Base-by-base conservation (phyloP, 768 basidiomycete genomes). In the Calocybe indica region DNA sequence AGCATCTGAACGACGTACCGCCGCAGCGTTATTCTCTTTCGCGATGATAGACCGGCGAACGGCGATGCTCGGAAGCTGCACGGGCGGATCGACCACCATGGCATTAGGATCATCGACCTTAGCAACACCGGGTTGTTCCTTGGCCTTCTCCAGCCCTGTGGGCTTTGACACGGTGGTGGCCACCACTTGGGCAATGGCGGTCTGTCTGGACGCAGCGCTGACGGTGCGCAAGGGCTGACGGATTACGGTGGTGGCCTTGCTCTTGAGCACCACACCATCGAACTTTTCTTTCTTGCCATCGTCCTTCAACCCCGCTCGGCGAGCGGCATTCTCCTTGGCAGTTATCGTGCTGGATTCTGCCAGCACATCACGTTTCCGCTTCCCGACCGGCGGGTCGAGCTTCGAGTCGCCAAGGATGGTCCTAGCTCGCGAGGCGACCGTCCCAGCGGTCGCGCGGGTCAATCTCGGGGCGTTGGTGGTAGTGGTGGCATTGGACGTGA, bases 331-430 rank as follows among this genome's bases (percentile, higher is more conserved):
- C 56, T 78, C 80, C 57, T 82, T 80, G 51, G 68, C 59, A 9
- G 64, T 52, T 22, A 70, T 55, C 7, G 70, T 69, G 6, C 80
- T 76, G 37, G 89, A 84, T 62, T 92, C 89, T 31, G 80, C 83
- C 28, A 92, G 71, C 0, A 88, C 88, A 43, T 85, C 83, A 37
- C 90, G 84, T 63, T 91, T 91, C 52, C 89, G 76, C 63, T 90
- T 89, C 43, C 77, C 81, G 3, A 72, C 73, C 32, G 71, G 68
- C 7, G 65, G 61, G 29, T 85, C 82, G 14, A 62, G 56, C 52
- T 79, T 74, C 41, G 56, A 44, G 35, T 66, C 67, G 52, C 66
- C 63, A 52, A 61, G 42, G 61, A 61, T 53, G 60, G 70, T 62
- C 64, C 81, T 82, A 29, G 78, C 73, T 56, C 73, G 67, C 42